A percentile compares a stretch with the other conserved stretches of the same genome.
Conservation (phyloP, 192 early-diverging fungal species). For the Coemansia sp. region DNA sequence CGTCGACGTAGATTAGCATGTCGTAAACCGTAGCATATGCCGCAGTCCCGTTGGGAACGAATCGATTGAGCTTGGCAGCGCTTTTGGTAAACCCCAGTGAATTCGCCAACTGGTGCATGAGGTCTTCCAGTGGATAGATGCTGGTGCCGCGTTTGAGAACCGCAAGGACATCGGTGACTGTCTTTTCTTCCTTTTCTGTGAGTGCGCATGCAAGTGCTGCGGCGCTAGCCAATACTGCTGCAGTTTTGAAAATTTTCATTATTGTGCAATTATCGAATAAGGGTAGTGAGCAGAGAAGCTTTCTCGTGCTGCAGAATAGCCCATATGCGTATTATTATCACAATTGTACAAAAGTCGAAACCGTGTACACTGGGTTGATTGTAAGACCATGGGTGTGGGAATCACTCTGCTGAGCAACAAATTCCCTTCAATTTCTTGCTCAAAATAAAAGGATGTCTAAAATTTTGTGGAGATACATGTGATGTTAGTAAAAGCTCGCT, state of each 20-base stretch:
- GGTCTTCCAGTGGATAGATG: constrained; percentile 39
- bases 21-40: constrained; percentile 34
- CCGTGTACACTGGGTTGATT: neutral
- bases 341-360: too few relatives aligned
- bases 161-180: constrained; percentile 21
- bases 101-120: constrained; percentile 26
- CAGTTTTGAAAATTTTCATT: constrained; percentile 15
- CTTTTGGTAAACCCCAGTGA: constrained; percentile 26
- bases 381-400: neutral
- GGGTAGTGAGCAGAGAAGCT: too few relatives aligned
- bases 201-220: constrained; percentile 9
- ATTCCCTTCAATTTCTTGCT: too few relatives aligned
- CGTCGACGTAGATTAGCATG: constrained; percentile 38
- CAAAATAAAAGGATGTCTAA: too few relatives aligned
- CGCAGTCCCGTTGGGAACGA: constrained; percentile 13
- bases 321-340: too few relatives aligned
- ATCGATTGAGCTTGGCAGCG: constrained; percentile 27
- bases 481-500: too few relatives aligned
- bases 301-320: too few relatives aligned
- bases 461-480: too few relatives aligned
- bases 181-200: constrained; percentile 28
- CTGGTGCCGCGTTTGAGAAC: constrained; percentile 36
- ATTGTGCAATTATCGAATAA: constrained; percentile 4
- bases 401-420: too few relatives aligned
- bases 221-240: constrained; percentile 11